These are phyloP conservation scores for Triglochin maritima DNA, from an alignment of 106 monocot genomes.

Conservation along the genomic window DNA sequence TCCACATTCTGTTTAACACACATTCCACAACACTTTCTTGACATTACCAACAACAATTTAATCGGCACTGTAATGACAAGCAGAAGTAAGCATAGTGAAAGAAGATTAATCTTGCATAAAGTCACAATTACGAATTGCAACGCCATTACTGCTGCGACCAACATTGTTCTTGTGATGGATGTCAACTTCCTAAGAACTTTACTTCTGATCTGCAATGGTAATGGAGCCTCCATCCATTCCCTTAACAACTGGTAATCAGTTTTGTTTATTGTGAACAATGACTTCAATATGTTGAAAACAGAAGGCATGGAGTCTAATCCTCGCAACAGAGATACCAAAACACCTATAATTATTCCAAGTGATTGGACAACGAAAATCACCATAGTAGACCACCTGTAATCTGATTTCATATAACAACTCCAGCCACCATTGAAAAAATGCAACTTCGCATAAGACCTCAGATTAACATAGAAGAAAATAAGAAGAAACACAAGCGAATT, in stretches of 20 bases:
- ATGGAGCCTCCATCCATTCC: constrained; percentile 5
- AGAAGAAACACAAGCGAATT: not conserved
- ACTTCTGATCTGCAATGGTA: not conserved
- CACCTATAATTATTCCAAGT: not conserved
- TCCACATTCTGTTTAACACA: too few relatives aligned
- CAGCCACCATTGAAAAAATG: too few relatives aligned
- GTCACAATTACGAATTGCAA: too few relatives aligned
- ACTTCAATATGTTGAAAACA: not conserved
- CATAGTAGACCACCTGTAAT: constrained; percentile 6
- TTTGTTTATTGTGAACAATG: constrained; percentile 1
- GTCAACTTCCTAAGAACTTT: too few relatives aligned
- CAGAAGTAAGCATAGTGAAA: too few relatives aligned
- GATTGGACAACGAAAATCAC: not conserved
- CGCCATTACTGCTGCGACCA: too few relatives aligned
- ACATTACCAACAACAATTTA: too few relatives aligned
- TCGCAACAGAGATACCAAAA: not conserved
- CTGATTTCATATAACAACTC: not conserved
- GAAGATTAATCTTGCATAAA: too few relatives aligned
- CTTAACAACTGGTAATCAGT: constrained; percentile 1
- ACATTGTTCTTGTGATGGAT: too few relatives aligned
- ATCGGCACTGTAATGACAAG: too few relatives aligned
- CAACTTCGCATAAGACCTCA: not conserved
- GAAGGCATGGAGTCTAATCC: not conserved
- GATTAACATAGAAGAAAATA: not conserved
- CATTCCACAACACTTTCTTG: too few relatives aligned